Evolutionary conservation across 2,329 filamentous ascomycete genomes (phyloP).

Genomic region (Aspergillus aculeatinus): DNA sequence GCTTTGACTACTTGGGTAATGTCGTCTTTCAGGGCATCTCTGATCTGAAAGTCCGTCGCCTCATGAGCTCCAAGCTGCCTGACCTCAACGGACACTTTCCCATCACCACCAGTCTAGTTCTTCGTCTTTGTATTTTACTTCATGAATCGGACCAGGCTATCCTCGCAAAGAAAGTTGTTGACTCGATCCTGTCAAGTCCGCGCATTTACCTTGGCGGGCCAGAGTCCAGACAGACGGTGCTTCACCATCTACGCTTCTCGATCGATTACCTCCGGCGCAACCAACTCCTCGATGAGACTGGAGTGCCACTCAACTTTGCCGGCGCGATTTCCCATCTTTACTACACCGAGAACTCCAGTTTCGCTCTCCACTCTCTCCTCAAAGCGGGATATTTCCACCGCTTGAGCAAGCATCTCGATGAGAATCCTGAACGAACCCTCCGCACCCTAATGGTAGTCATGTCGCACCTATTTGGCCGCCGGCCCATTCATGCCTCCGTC

Average conservation of each 20-base stretch:
- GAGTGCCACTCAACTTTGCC: conserved; percentile 70
- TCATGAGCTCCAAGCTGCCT: conserved; percentile 71
- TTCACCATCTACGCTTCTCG: conserved; percentile 76
- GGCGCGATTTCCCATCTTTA: conserved; percentile 70
- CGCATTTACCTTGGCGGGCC: conserved; percentile 69
- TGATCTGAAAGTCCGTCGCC: conserved; percentile 60
- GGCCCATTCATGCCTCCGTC: conserved; percentile 46
- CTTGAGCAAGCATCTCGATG: conserved; percentile 59
- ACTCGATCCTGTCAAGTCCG: conserved; percentile 67
- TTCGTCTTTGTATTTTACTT: conserved; percentile 67
- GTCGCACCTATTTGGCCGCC: conserved; percentile 67
- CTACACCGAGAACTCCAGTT: conserved; percentile 71
- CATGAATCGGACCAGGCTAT: conserved; percentile 63
- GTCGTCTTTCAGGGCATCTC: conserved; percentile 72
- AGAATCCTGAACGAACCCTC: conserved; percentile 51
- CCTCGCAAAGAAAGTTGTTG: conserved; percentile 62
- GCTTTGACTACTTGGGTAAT: conserved; percentile 78
- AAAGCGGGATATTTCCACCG: conserved; percentile 68
- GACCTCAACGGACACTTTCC: conserved; percentile 77
- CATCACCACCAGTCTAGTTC: conserved; percentile 69
- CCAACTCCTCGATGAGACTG: conserved; percentile 60
- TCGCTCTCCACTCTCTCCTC: conserved; percentile 73
- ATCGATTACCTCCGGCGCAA: conserved; percentile 73
- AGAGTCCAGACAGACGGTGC: conserved; percentile 65
- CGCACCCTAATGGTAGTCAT: conserved; percentile 67